These are phyloP conservation scores for Yamadazyma conglobata DNA, from an alignment of 1,139 yeast species.

Conservation along the genomic window DNA sequence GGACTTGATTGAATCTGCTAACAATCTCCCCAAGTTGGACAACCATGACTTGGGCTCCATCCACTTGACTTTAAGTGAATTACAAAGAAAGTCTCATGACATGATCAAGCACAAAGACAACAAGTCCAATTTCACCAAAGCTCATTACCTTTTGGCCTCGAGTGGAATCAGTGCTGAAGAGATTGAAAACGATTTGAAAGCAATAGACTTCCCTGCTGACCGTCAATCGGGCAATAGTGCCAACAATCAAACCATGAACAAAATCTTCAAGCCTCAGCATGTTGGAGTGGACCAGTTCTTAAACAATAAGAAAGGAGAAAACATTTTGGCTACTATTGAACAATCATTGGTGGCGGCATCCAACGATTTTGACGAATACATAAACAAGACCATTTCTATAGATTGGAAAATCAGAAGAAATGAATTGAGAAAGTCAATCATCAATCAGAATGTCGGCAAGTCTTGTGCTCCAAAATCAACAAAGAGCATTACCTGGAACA, in stretches of 20 bases:
- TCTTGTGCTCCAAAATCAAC: conserved; percentile 10
- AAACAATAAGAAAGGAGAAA: conserved; percentile 74
- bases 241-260: conserved; percentile 4
- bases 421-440: conserved; percentile 67
- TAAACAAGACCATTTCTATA: conserved; percentile 66
- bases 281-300: conserved; percentile 52
- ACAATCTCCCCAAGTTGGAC: conserved; percentile 61
- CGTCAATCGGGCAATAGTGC: conserved; percentile 4
- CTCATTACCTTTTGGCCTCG: conserved; percentile 86
- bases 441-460: conserved; percentile 11
- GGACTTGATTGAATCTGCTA: conserved; percentile 69
- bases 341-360: conserved; percentile 74
- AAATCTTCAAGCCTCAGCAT: conserved; percentile 13
- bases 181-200: conserved; percentile 63
- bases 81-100: conserved; percentile 64
- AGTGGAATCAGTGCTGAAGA: conserved; percentile 89
- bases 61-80: conserved; percentile 72
- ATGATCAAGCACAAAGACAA: conserved; percentile 47
- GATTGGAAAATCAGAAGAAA: conserved; percentile 84
- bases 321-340: conserved; percentile 78
- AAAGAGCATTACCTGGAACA: conserved; percentile 32
- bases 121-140: conserved; percentile 63
- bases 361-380: conserved; percentile 75
- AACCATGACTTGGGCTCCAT: conserved; percentile 65
- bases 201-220: conserved; percentile 24